Conservation (phyloP, 257 asterid species). For the Jasminum sambac region DNA sequence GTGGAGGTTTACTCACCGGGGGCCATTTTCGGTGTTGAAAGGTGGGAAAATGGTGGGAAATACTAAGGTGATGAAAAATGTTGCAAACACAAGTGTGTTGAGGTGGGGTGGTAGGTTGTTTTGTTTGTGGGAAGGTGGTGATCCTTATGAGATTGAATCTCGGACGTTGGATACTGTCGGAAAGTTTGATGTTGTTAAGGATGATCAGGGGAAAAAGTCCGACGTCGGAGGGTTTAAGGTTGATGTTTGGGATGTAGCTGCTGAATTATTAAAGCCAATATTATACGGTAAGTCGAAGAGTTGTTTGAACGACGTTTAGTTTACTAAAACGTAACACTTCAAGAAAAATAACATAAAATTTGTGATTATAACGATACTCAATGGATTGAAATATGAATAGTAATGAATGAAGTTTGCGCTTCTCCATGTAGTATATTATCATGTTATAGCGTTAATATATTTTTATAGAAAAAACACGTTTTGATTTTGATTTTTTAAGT, state of each 20-base stretch:
- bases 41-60: slow-evolving; percentile 89
- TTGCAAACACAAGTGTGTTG: slow-evolving; percentile 92
- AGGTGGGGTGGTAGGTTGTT: slow-evolving; percentile 84
- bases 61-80: slow-evolving; percentile 97
- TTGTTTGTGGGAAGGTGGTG: slow-evolving; percentile 97
- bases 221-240: slow-evolving; percentile 16
- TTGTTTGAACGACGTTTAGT: no score
- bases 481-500: no score
- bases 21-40: slow-evolving; percentile 89
- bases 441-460: not conserved
- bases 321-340: no score
- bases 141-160: slow-evolving; percentile 81
- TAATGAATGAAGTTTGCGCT: no score
- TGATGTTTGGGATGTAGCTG: slow-evolving; percentile 63
- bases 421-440: no score
- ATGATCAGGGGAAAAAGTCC: not conserved
- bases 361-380: no score
- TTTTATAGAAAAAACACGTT: not conserved
- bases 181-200: slow-evolving; percentile 40
- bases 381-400: no score
- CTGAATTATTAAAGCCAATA: slow-evolving; percentile 72
- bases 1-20: slow-evolving; percentile 97
- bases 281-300: slow-evolving; percentile 53
- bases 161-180: slow-evolving; percentile 61
- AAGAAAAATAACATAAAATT: no score